A percentile compares a stretch with the other conserved stretches of the same genome.
These are phyloP conservation scores for Tilletia indica DNA, from an alignment of 1,284 basidiomycete genomes.

Conservation along the genomic window DNA sequence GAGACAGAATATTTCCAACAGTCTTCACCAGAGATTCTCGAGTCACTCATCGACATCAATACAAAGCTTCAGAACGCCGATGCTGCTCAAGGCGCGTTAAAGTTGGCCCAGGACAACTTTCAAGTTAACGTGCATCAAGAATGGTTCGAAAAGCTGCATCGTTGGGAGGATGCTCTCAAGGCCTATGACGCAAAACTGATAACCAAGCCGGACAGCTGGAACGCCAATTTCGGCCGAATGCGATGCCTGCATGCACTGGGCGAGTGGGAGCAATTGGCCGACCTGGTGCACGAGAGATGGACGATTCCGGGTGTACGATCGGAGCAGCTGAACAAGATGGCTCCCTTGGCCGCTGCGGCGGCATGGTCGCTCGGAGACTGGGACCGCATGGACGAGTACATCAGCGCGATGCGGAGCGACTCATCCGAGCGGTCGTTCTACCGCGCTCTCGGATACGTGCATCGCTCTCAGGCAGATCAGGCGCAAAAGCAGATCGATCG, in stretches of 20 bases:
- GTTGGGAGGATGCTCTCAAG: conserved; percentile 90
- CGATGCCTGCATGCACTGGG: conserved; percentile 95
- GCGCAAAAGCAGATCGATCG: conserved; percentile 87
- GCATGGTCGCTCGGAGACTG: conserved; percentile 96
- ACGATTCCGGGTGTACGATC: conserved; percentile 66
- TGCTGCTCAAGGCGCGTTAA: conserved; percentile 53
- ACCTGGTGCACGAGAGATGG: conserved; percentile 88
- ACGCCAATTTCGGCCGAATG: conserved; percentile 81
- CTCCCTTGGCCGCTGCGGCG: conserved; percentile 93
- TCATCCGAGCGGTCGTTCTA: conserved; percentile 95
- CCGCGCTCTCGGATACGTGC: conserved; percentile 89
- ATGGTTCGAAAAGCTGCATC: conserved; percentile 95
- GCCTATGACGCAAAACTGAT: conserved; percentile 65
- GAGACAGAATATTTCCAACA: conserved; percentile 95
- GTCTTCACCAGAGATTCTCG: conserved; percentile 75
- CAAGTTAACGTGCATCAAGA: conserved; percentile 88
- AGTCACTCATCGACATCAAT: conserved; percentile 94
- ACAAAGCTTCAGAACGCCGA: conserved; percentile 82
- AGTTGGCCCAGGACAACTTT: conserved; percentile 56
- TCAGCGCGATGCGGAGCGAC: conserved; percentile 86
- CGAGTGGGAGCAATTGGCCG: conserved; percentile 91
- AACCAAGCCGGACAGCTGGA: conserved; percentile 51
- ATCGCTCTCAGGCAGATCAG: conserved; percentile 91
- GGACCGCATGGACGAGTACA: conserved; percentile 98
- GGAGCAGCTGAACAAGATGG: conserved; percentile 86